Conservation (phyloP, 1,284 basidiomycete genomes). For the Ceratobasidium sp. region DNA sequence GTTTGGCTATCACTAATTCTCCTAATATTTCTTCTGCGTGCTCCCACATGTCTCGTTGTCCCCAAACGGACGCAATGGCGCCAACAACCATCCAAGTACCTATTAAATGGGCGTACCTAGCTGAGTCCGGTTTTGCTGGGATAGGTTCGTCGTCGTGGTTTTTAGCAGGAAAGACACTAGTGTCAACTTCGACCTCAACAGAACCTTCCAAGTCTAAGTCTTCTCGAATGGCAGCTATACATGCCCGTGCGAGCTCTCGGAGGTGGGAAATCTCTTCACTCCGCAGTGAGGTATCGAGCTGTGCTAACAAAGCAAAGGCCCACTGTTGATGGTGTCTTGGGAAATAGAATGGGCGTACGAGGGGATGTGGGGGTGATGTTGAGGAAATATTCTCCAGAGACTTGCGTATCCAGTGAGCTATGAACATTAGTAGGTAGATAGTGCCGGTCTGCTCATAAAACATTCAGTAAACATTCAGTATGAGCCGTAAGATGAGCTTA, state of each 20-base stretch:
- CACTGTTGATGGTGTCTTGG: conserved; percentile 41
- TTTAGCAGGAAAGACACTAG: not conserved
- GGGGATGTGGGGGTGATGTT: not conserved
- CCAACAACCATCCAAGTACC: conserved; percentile 43
- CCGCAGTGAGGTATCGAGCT: conserved; percentile 33
- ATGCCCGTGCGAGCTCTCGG: conserved; percentile 40
- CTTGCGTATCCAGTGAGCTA: conserved; percentile 42
- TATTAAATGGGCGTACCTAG: conserved; percentile 28
- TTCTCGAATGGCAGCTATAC: conserved; percentile 25
- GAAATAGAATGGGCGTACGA: conserved; percentile 16
- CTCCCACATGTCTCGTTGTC: conserved; percentile 45
- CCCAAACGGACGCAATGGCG: conserved; percentile 43
- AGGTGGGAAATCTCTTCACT: conserved; percentile 44
- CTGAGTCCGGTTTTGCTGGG: not conserved
- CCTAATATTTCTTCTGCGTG: conserved; percentile 40
- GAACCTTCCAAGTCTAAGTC: conserved; percentile 17
- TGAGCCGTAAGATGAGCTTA: conserved; percentile 9
- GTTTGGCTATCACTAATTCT: conserved; percentile 7
- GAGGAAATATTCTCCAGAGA: conserved; percentile 30
- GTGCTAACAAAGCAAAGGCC: conserved; percentile 44
- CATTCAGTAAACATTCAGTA: not conserved
- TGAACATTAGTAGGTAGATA: conserved; percentile 43
- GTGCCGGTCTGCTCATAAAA: conserved; percentile 20
- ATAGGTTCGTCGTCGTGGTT: not conserved
- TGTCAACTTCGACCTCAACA: conserved; percentile 3